phyloP scores from a whole-genome alignment of 2,329 filamentous ascomycete species.

The Lachnellula hyalina region DNA sequence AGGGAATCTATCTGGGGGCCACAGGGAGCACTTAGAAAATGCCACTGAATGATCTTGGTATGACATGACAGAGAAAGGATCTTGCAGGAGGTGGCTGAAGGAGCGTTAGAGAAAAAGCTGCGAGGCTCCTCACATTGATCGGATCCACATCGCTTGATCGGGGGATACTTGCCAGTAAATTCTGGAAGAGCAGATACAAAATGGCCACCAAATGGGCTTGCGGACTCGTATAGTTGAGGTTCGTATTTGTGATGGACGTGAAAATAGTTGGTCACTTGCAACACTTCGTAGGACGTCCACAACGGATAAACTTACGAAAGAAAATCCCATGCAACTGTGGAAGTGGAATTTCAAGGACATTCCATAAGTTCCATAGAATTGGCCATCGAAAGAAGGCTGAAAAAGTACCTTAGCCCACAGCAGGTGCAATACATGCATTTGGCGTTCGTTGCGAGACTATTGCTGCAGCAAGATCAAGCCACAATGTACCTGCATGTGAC shows the following conservation, averaged over 20 bases:
- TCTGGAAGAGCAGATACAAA: neutral
- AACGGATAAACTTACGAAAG: neutral
- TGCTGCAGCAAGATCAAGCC: neutral
- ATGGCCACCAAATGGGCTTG: neutral
- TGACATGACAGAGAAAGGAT: constrained; percentile 9
- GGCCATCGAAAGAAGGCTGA: constrained; percentile 2
- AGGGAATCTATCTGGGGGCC: neutral
- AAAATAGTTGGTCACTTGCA: constrained; percentile 17
- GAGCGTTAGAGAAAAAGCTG: constrained; percentile 1
- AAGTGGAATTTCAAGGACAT: neutral
- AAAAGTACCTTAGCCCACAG: neutral
- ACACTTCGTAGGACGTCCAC: neutral
- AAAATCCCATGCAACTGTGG: neutral
- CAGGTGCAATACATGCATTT: constrained; percentile 7
- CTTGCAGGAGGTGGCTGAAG: neutral
- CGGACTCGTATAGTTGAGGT: constrained; percentile 6
- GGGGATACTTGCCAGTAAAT: neutral
- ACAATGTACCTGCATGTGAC: constrained; percentile 6
- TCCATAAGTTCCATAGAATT: constrained; percentile 1
- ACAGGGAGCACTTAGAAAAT: neutral
- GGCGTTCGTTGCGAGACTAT: constrained; percentile 4
- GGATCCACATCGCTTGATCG: constrained; percentile 5
- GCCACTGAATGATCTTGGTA: constrained; percentile 11
- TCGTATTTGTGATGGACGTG: constrained; percentile 22
- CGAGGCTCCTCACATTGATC: neutral